Evolutionary conservation across 805 yeast genomes (phyloP), one percentile per base, ranked within the genome.

Genomic region (Barnettozyma populi): DNA sequence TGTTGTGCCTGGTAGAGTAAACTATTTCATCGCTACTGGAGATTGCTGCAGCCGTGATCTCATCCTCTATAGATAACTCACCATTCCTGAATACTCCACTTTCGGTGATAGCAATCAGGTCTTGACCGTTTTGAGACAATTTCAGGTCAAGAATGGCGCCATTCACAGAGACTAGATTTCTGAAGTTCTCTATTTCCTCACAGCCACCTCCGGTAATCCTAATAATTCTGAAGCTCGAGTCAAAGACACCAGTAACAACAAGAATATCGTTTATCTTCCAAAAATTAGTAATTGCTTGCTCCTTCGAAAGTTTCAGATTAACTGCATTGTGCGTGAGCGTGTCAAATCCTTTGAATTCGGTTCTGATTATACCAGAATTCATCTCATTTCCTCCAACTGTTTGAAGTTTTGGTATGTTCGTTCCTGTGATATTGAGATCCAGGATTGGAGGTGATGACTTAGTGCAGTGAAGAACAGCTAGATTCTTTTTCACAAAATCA

Each of bases 371-470:
- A 0, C 64, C 64, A 16, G 50, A 50, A 8, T 41, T 23, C 35
- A 54, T 38, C 2, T 50, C 50, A 11, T 43, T 31, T 1, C 63
- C 64, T 7, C 64, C 64, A 21, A 55, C 47, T 2, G 48, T 44
- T 41, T 59, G 63, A 6, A 60, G 13, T 32, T 60, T 60, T 3
- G 61, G 61, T 3, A 50, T 19, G 4, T 27, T 24, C 1, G 55
- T 41, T 0, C 61, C 61, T 1, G 57, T 42, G 8, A 59, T 41
- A 24, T 57, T 55, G 27, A 60, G 46, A 34, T 60, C 64, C 29
- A 59, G 34, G 2, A 59, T 46, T 4, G 64, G 57, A 2, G 55
- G 56, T 2, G 54, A 42, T 9, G 43, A 36, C 13, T 38, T 23
- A 6, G 38, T 5, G 8, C 16, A 3, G 1, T 49, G 36, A 6